phyloP scores from a whole-genome alignment of 2,329 filamentous ascomycete species.

The Colletotrichum simmondsii region DNA sequence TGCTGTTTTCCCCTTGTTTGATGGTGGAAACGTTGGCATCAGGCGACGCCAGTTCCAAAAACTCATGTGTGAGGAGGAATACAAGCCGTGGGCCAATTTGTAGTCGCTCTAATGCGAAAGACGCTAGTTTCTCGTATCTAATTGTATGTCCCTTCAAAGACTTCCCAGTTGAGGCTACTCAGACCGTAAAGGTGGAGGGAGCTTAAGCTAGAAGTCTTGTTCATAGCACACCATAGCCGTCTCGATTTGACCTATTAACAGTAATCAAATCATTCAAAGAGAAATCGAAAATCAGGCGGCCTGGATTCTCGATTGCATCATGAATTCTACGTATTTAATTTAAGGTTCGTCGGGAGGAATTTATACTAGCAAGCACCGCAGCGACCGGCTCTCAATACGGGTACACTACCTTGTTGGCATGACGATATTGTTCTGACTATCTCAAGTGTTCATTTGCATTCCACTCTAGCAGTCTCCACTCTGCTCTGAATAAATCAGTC shows the following conservation, averaged over 20 bases:
- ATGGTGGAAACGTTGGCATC: slow-evolving; percentile 35
- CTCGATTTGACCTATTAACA: background rate
- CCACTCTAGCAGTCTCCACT: background rate
- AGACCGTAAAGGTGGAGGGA: background rate
- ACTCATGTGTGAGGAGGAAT: slow-evolving; percentile 1
- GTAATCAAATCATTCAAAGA: background rate
- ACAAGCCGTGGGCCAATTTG: slow-evolving; percentile 8
- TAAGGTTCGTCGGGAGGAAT: background rate
- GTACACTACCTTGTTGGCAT: background rate
- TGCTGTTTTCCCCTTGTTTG: slow-evolving; percentile 30
- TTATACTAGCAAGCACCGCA: background rate
- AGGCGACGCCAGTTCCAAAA: slow-evolving; percentile 24
- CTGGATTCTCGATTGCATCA: background rate
- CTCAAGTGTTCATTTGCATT: background rate
- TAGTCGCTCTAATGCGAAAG: background rate
- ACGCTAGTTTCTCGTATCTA: background rate
- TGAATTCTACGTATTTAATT: background rate
- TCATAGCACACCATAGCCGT: background rate
- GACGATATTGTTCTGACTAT: background rate
- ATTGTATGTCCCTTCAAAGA: background rate
- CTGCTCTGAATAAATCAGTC: background rate
- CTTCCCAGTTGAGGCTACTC: background rate
- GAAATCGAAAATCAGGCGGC: background rate
- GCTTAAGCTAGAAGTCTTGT: background rate
- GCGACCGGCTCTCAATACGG: background rate